Evolutionary conservation across 352 stramenopile species (phyloP).

Genomic region (Pythium utonaiense): DNA sequence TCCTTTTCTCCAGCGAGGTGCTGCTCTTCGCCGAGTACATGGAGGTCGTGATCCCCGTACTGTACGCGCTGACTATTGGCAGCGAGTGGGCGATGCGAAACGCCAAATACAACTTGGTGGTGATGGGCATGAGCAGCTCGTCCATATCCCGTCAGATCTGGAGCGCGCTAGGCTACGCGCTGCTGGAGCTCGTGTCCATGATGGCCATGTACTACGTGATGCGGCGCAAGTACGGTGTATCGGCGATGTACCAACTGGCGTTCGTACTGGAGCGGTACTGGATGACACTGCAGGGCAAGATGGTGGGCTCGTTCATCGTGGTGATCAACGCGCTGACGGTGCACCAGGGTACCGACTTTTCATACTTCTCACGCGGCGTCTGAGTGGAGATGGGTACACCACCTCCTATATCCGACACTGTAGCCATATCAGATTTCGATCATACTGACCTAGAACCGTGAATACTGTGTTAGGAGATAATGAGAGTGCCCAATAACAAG

Average conservation of each 20-base stretch:
- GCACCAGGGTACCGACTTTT: too few relatives aligned
- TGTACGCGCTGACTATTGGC: not conserved
- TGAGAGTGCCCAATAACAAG: too few relatives aligned
- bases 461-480: too few relatives aligned
- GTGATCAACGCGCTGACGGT: slow-evolving; percentile 4
- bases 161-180: slow-evolving; percentile 21
- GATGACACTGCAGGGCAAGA: slow-evolving; percentile 34
- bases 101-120: slow-evolving; percentile 11
- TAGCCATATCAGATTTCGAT: too few relatives aligned
- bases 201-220: slow-evolving; percentile 24
- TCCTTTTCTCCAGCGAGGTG: slow-evolving; percentile 17
- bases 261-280: slow-evolving; percentile 38
- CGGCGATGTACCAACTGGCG: slow-evolving; percentile 26
- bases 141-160: not conserved
- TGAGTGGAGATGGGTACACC: too few relatives aligned
- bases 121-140: not conserved
- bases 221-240: slow-evolving; percentile 24
- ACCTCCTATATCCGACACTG: too few relatives aligned
- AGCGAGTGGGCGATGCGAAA: slow-evolving; percentile 1
- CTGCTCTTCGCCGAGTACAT: slow-evolving; percentile 20
- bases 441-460: too few relatives aligned
- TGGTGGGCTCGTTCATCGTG: slow-evolving; percentile 22
- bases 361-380: too few relatives aligned
- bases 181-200: slow-evolving; percentile 33
- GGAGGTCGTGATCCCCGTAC: slow-evolving; percentile 9